phyloP scores from a whole-genome alignment of 1,139 yeast species.

The Pichia sp. region DNA sequence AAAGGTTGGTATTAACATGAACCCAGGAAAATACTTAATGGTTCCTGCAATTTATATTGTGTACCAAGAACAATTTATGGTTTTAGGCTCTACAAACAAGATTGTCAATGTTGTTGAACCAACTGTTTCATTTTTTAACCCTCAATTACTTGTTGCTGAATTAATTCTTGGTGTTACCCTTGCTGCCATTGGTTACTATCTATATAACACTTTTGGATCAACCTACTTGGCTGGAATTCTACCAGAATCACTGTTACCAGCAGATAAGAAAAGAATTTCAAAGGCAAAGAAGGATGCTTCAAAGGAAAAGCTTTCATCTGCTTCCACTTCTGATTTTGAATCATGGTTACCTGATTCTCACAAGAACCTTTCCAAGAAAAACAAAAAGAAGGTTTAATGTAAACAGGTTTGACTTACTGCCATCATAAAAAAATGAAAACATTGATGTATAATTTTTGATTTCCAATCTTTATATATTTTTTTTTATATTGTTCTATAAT shows the following conservation, averaged over 20 bases:
- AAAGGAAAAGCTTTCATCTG: constrained; percentile 7
- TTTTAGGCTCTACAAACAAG: constrained; percentile 51
- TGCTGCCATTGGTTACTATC: constrained; percentile 41
- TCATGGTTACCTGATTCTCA: constrained; percentile 55
- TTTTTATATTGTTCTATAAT: too few relatives aligned
- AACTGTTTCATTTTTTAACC: constrained; percentile 63
- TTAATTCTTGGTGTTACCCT: constrained; percentile 43
- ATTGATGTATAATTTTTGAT: too few relatives aligned
- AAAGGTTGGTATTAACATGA: constrained; percentile 45
- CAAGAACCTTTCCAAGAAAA: constrained; percentile 11
- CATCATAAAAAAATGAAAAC: too few relatives aligned
- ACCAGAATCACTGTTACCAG: constrained; percentile 26
- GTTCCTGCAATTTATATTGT: constrained; percentile 53
- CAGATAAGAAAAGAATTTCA: constrained; percentile 25
- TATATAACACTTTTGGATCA: constrained; percentile 39
- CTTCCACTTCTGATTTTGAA: constrained; percentile 32
- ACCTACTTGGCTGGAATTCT: constrained; percentile 31
- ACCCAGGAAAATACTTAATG: constrained; percentile 51
- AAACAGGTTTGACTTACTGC: too few relatives aligned
- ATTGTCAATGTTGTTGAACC: constrained; percentile 55
- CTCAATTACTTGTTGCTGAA: constrained; percentile 60
- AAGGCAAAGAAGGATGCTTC: not conserved
- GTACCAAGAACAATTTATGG: constrained; percentile 43
- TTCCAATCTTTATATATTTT: too few relatives aligned
- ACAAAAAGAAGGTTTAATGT: constrained; percentile 8